Evolutionary conservation across 2,329 filamentous ascomycete genomes (phyloP), one percentile per base, ranked within the genome.

Genomic region (Penicillium digitatum): DNA sequence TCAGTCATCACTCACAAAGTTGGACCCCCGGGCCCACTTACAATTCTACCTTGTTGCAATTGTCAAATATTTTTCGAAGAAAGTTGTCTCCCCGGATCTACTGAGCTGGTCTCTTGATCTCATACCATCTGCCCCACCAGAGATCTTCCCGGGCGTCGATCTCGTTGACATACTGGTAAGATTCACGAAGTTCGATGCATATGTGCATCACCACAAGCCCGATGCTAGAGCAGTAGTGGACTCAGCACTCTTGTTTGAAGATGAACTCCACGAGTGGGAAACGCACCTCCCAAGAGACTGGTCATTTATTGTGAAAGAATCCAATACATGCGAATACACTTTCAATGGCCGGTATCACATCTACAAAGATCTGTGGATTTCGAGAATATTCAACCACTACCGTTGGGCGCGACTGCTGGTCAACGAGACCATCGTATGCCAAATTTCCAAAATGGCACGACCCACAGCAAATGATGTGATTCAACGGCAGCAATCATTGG

Each of bases 281-380:
- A 48, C 39, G 2, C 38, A 31, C 14, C 56, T 68, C 18, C 59
- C 62, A 8, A 27, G 54, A 9, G 43, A 55, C 16, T 67, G 60
- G 58, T 24, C 38, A 1, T 63, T 59, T 39, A 42, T 40, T 20
- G 31, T 57, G 9, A 37, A 58, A 44, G 37, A 60, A 18, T 61
- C 57, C 11, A 40, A 48, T 18, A 42, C 63, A n/a, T 22, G 34
- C 24, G 31, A 55, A 4, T 18, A 54, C 20, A 59, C 58, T 9
- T 67, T 64, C 29, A 48, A 61, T 24, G 64, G 64, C 3, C 54
- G 55, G 34, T 62, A 61, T 26, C 58, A 67, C 29, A 22, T 61
- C n/a, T 65, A 66, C 50, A 50, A 62, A 31, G 56, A 64, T 31
- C 22, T 54, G 8, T 69, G 66, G 66, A 52, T 57, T 10, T 51